These are phyloP conservation scores for Nyssa sinensis DNA, from an alignment of 148 eudicot species.

Conservation along the genomic window DNA sequence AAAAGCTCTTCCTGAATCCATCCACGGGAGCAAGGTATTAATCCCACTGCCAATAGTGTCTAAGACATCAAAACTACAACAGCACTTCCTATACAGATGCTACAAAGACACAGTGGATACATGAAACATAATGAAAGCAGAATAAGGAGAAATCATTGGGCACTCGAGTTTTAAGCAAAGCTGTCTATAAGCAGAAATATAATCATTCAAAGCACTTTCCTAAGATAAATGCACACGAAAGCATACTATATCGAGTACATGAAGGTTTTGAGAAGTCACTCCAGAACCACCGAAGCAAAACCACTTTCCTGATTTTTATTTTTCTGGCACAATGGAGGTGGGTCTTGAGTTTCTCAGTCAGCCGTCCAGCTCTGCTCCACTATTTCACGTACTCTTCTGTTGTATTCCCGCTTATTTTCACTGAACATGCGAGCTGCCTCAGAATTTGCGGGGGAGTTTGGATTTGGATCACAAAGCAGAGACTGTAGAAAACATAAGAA, in stretches of 20 bases:
- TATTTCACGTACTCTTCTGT: conserved; percentile 24
- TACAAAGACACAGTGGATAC: not conserved
- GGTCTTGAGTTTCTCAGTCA: conserved; percentile 3
- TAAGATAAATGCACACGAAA: not conserved
- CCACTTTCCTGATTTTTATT: not conserved
- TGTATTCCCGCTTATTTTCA: conserved; percentile 25
- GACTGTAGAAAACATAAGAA: conserved; percentile 6
- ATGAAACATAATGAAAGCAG: not conserved
- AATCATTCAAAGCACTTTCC: not conserved
- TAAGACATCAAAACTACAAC: not conserved
- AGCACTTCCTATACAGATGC: not conserved
- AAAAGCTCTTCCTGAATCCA: not conserved
- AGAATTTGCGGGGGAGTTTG: conserved; percentile 30
- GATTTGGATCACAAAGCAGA: conserved; percentile 25
- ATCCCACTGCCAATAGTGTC: not conserved
- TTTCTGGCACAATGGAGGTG: not conserved
- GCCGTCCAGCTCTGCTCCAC: conserved; percentile 34
- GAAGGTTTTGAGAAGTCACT: not conserved
- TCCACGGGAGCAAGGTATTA: too few species aligned
- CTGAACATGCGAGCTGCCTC: conserved; percentile 30
- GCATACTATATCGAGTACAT: not conserved
- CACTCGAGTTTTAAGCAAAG: not conserved
- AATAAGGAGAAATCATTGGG: not conserved
- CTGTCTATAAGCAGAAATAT: not conserved
- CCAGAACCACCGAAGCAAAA: not conserved